phyloP scores from a whole-genome alignment of 2,329 filamentous ascomycete species.

The Hypocrella siamensis region DNA sequence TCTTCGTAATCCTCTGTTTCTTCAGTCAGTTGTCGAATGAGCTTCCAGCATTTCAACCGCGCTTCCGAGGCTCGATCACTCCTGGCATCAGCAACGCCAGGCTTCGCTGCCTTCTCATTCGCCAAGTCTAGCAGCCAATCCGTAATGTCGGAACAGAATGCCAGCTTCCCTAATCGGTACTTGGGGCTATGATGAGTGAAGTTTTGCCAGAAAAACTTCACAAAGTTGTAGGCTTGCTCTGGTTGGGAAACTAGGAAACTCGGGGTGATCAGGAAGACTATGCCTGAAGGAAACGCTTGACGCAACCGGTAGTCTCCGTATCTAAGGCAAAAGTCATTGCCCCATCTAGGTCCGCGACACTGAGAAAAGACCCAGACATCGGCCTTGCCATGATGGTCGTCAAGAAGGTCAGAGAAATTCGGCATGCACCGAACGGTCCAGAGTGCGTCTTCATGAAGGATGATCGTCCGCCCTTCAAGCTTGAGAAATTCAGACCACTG shows the following conservation, averaged over 20 bases:
- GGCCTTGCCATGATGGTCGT: conserved; percentile 10
- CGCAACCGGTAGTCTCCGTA: conserved; percentile 11
- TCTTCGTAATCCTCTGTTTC: conserved; percentile 5
- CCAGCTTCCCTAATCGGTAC: conserved; percentile 10
- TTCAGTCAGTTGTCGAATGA: conserved; percentile 8
- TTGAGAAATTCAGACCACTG: conserved; percentile 30
- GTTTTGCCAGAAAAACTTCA: conserved; percentile 19
- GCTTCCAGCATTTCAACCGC: conserved; percentile 9
- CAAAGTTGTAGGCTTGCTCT: conserved; percentile 14
- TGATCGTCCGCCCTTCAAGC: conserved; percentile 15
- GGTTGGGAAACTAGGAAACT: conserved; percentile 25
- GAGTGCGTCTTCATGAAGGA: conserved; percentile 28
- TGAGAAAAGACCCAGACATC: conserved; percentile 23
- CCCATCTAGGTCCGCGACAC: conserved; percentile 1
- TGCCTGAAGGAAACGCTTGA: conserved; percentile 15
- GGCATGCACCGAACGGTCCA: conserved; percentile 24
- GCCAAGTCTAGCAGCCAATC: conserved; percentile 15
- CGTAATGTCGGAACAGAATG: conserved; percentile 13
- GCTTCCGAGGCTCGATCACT: conserved; percentile 6
- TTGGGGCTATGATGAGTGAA: conserved; percentile 5
- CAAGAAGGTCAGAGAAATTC: conserved; percentile 17
- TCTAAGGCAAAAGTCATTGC: background rate
- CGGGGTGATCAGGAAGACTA: conserved; percentile 22
- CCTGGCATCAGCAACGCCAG: background rate
- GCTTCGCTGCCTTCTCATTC: conserved; percentile 6